Base-by-base conservation (phyloP, 805 yeast genomes). In the Teunomyces gatunensis region DNA sequence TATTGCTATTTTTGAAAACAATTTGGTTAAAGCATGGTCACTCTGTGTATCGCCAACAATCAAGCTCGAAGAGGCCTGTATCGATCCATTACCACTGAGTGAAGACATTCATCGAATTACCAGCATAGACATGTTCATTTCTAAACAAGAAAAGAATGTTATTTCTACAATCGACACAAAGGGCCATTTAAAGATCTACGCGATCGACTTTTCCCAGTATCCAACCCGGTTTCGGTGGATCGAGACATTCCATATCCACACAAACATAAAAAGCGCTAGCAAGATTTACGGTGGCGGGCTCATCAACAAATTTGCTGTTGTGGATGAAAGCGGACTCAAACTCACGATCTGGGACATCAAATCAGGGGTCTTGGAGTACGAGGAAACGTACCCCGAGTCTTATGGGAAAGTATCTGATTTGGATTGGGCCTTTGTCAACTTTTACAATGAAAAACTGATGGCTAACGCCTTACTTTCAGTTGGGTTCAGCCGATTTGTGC, bases 331-430 rank as follows among this genome's bases (percentile, higher is more conserved):
- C 1, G 79, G 80, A 4, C 66, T 66, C 35, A 67, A 69, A 34
- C 63, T 92, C 36, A 71, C 84, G 0, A 80, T 91, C n/a, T 92
- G 96, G 96, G 96, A 90, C 63, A 70, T 84, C 32, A 75, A 75
- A 39, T 73, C 84, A 27, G 80, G 84, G 3, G 81, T 87, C 1
- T 65, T 88, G 45, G 96, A 87, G 59, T 86, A 79, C 55, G 73
- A 71, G 39, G 82, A 80, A 53, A 47, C 52, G 2, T 78, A 72
- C 50, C 60, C 64, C 1, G 53, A 52, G 4, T 59, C 54, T 3
- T 44, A 55, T 39, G 72, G 76, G 1, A 39, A 49, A 12, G 81
- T 90, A 6, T 64, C 74, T 20, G 97, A 90, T 61, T 71, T 91
- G 23, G 97, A 91, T 65, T 91, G 97, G 97, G 87, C 96, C 0